phyloP scores from a whole-genome alignment of 2,329 filamentous ascomycete species.

The Hawksworthiomyces lignivorus region DNA sequence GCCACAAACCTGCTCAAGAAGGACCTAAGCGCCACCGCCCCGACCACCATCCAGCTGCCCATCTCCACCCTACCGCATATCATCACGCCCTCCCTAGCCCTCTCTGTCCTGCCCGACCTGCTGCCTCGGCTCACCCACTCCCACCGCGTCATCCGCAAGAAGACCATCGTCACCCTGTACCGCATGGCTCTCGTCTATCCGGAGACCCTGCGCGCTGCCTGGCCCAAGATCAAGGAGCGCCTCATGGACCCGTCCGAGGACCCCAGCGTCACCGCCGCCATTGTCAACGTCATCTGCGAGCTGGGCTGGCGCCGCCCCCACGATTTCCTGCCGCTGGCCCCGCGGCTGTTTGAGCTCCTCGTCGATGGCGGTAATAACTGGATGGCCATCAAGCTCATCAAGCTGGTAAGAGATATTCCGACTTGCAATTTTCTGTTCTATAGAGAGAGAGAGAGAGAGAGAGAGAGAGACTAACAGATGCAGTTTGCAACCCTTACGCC shows the following conservation, averaged over 20 bases:
- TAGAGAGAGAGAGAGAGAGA: too few species aligned
- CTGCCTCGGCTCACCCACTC: slow-evolving; percentile 82
- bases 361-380: slow-evolving; percentile 94
- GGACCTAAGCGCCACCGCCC: slow-evolving; percentile 67
- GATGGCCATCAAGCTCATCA: slow-evolving; percentile 99
- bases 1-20: slow-evolving; percentile 97
- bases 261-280: slow-evolving; percentile 86
- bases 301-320: slow-evolving; percentile 88
- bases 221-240: slow-evolving; percentile 95
- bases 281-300: slow-evolving; percentile 95
- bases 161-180: slow-evolving; percentile 91
- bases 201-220: slow-evolving; percentile 82
- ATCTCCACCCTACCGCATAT: slow-evolving; percentile 89
- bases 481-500: slow-evolving; percentile 93
- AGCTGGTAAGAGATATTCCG: slow-evolving; percentile 64
- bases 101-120: slow-evolving; percentile 80
- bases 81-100: slow-evolving; percentile 83
- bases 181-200: slow-evolving; percentile 92
- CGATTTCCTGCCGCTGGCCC: slow-evolving; percentile 88
- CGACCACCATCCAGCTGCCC: slow-evolving; percentile 74
- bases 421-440: too few species aligned
- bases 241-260: slow-evolving; percentile 87
- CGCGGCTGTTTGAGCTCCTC: slow-evolving; percentile 82
- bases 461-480: not conserved
- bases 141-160: slow-evolving; percentile 80